phyloP scores from a whole-genome alignment of 2,329 filamentous ascomycete genomes.

The Epichloe brachyelytri region DNA sequence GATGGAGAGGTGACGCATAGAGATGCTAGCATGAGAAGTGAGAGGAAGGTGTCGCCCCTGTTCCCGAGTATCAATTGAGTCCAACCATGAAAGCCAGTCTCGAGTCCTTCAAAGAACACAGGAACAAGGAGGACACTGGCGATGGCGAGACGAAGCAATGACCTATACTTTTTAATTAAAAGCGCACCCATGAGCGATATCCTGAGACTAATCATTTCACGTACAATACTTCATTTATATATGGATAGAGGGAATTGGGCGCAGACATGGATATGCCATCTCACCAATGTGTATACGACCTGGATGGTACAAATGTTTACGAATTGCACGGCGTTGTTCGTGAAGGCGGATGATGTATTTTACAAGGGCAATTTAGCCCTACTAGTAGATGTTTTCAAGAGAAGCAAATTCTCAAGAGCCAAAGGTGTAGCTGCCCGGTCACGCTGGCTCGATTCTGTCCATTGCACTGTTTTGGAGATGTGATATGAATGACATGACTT shows the following conservation, averaged over 20 bases:
- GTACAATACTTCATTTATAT: not conserved
- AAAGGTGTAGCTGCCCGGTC: no score
- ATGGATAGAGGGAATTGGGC: not conserved
- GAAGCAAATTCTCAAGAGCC: not conserved
- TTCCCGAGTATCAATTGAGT: slow-evolving; percentile 47
- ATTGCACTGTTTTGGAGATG: no score
- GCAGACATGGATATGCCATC: not conserved
- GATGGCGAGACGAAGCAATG: not conserved
- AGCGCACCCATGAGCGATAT: not conserved
- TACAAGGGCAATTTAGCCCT: not conserved
- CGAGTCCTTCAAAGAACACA: slow-evolving; percentile 1
- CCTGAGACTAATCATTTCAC: not conserved
- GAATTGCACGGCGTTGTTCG: not conserved
- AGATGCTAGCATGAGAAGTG: slow-evolving; percentile 8
- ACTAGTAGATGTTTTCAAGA: not conserved
- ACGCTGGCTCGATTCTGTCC: no score
- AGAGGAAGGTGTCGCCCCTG: slow-evolving; percentile 42
- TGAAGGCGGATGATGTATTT: not conserved
- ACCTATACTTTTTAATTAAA: not conserved
- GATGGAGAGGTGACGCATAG: not conserved
- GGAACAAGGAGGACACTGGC: not conserved
- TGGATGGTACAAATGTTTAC: not conserved
- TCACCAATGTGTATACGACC: not conserved
- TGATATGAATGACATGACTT: no score
- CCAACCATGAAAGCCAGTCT: slow-evolving; percentile 36